Conservation (phyloP, 2,329 filamentous ascomycete species). For the Aspergillus transmontanensis region DNA sequence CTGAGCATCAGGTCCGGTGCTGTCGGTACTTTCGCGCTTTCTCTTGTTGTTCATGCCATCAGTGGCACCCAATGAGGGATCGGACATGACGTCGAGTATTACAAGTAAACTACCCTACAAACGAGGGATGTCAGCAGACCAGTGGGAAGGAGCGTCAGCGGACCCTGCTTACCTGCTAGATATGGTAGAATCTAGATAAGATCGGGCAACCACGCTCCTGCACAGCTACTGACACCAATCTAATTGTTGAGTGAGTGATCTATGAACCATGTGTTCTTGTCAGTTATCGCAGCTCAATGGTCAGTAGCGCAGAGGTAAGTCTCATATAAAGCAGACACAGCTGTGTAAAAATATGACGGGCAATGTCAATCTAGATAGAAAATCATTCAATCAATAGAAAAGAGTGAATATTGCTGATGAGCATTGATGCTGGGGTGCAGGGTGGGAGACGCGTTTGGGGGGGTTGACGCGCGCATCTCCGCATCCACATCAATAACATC, state of each 20-base stretch:
- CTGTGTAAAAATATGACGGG: neutral
- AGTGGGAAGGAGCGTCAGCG: neutral
- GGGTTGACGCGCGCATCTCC: constrained; percentile 30
- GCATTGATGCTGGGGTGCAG: neutral
- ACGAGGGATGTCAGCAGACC: constrained; percentile 6
- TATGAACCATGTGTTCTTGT: constrained; percentile 1
- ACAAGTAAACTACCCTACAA: constrained; percentile 7
- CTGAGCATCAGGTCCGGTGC: constrained; percentile 42
- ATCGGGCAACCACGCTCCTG: neutral
- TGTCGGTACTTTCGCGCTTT: constrained; percentile 45
- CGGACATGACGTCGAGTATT: constrained; percentile 35
- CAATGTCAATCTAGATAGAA: neutral
- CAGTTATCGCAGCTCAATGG: neutral
- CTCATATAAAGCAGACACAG: neutral
- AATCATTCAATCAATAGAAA: neutral
- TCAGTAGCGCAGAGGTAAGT: neutral
- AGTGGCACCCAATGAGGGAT: constrained; percentile 39
- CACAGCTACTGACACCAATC: neutral
- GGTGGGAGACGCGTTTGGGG: constrained; percentile 30
- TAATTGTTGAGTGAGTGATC: constrained; percentile 2
- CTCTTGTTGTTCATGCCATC: constrained; percentile 41
- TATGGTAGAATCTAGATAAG: neutral
- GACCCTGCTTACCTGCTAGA: neutral
- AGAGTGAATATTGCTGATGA: neutral
- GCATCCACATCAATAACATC: constrained; percentile 17